A percentile compares a stretch with the other conserved stretches of the same genome.
phyloP scores from a whole-genome alignment of 352 stramenopile species.

The Phytophthora boehmeriae region DNA sequence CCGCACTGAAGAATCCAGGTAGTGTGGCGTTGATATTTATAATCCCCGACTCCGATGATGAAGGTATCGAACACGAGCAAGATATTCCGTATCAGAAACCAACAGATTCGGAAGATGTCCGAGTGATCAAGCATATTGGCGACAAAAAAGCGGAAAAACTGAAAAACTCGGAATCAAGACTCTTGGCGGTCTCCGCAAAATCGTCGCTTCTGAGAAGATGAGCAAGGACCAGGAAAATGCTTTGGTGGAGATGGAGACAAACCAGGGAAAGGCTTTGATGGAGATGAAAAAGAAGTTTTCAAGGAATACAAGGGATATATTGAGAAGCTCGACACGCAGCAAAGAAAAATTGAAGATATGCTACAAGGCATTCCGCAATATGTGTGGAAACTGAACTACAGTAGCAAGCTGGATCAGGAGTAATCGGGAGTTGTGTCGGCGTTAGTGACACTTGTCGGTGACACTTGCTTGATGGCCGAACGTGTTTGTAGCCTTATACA shows the following conservation, averaged over 20 bases:
- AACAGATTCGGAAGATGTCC: conserved; percentile 3
- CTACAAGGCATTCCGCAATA: conserved; percentile 10
- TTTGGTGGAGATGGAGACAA: no score
- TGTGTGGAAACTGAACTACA: no score
- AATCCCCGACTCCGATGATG: neutral
- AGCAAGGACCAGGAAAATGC: neutral
- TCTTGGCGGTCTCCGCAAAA: conserved; percentile 2
- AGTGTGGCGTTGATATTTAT: conserved; percentile 9
- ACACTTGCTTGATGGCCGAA: no score
- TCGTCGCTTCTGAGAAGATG: neutral
- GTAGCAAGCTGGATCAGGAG: no score
- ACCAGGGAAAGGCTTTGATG: no score
- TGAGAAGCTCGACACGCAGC: neutral
- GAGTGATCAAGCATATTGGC: neutral
- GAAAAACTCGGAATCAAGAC: neutral
- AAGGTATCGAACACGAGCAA: neutral
- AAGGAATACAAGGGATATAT: neutral
- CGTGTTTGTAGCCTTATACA: no score
- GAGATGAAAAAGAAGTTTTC: no score
- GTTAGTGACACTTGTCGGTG: no score
- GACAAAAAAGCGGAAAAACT: neutral
- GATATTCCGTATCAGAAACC: neutral
- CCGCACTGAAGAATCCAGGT: conserved; percentile 1
- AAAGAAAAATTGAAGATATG: neutral
- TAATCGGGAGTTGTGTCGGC: no score